Evolutionary conservation across 2,329 filamentous ascomycete genomes (phyloP).

Genomic region (Fusarium globosum): DNA sequence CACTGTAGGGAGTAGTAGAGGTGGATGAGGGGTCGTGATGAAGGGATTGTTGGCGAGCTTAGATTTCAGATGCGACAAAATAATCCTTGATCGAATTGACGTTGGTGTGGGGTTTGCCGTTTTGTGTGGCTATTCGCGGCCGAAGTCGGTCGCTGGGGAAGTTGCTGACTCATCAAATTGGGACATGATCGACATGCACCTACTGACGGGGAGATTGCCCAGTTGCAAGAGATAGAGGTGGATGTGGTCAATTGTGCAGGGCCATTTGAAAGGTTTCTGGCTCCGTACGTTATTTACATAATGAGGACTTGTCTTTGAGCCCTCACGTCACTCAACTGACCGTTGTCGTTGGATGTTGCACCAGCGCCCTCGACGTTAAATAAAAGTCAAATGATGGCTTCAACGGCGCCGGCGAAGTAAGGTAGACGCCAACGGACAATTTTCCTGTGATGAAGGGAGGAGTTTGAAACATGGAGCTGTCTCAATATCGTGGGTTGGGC

Average conservation of each 20-base stretch:
- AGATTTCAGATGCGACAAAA: constrained; percentile 1
- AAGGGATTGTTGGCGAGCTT: neutral
- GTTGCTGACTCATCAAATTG: neutral
- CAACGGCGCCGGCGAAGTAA: neutral
- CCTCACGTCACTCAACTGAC: neutral
- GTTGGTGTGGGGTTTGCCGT: neutral
- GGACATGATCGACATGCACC: neutral
- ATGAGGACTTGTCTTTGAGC: neutral
- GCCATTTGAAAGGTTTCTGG: fast-evolving
- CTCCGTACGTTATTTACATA: neutral
- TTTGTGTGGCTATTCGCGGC: constrained; percentile 7
- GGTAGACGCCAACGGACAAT: too few species aligned
- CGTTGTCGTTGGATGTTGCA: too few species aligned
- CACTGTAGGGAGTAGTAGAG: neutral
- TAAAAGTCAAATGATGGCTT: neutral
- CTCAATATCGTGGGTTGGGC: neutral
- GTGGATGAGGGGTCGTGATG: neutral
- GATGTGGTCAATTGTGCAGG: neutral
- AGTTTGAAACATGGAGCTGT: neutral
- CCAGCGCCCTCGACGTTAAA: too few species aligned
- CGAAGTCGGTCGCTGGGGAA: constrained; percentile 3
- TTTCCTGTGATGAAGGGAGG: too few species aligned
- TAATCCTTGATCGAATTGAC: constrained; percentile 14
- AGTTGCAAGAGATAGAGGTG: too few species aligned
- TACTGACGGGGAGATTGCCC: neutral